Evolutionary conservation across 805 yeast genomes (phyloP), one percentile per base, ranked within the genome.

Genomic region (Ogataea haglerorum): DNA sequence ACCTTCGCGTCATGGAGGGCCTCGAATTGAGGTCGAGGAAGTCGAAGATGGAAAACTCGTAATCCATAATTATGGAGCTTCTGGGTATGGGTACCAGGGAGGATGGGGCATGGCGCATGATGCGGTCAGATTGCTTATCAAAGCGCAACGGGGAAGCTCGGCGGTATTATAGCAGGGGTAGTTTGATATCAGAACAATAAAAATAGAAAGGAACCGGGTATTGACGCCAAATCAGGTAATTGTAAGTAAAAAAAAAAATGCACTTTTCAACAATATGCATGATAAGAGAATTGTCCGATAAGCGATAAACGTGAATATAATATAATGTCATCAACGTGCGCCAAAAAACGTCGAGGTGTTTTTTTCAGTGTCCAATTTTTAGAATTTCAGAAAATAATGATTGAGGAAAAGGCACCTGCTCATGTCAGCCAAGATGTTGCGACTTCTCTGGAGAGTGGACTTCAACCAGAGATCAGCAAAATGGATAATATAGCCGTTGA

Each of bases 1-100:
- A 45, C 95, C 95, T 6, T 69, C 80, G 23, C 71, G 93, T 53
- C 70, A 75, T 30, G 90, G 89, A 9, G 93, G 93, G 6, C 78
- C 75, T 5, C 67, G 93, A 38, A 74, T 85, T 34, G 91, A 82
- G 54, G 55, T 60, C 25, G 83, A 80, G 49, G 46, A 42, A 5
- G 61, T 64, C n/a, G 66, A 63, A 16, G 69, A 66, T 17, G 76
- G 71, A 4, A 65, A 67, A 40, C 43, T 70, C 1, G 52, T 81
- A 16, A 66, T 85, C 15, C 93, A 85, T 55, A 81, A 83, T 60
- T 83, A 83, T 52, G 91, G 91, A 34, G 81, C 82, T 12, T 61
- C 76, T 43, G 85, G 84, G 0, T 75, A 76, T 45, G 84, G 84
- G 2, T 78, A 76, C 55, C 83, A 77, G 57, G 73, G 82, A 1